A percentile compares a stretch with the other conserved stretches of the same genome.
Conservation (phyloP, 352 stramenopile species). For the Phytophthora capsici region DNA sequence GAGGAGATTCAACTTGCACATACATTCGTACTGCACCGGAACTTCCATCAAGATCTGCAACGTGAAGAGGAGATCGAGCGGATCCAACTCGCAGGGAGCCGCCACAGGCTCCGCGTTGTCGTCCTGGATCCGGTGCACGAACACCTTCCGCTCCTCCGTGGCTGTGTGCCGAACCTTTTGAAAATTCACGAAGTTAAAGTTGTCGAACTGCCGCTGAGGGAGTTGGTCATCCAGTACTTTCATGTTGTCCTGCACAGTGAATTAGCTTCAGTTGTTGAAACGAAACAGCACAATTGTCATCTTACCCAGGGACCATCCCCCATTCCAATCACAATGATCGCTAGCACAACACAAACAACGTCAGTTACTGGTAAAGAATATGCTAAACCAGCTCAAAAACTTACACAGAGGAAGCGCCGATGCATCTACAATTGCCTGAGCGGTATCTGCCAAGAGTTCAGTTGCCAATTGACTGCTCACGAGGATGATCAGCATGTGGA, state of each 20-base stretch:
- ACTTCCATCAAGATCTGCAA: conserved; percentile 55
- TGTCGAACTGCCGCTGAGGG: conserved; percentile 73
- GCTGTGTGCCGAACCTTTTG: conserved; percentile 68
- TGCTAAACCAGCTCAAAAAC: conserved; percentile 6
- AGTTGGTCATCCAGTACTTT: conserved; percentile 76
- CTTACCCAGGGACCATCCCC: conserved; percentile 56
- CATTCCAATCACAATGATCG: conserved; percentile 61
- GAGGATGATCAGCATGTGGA: conserved; percentile 86
- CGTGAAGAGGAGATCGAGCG: conserved; percentile 44
- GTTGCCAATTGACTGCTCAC: conserved; percentile 55
- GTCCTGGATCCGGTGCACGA: conserved; percentile 30
- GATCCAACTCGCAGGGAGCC: conserved; percentile 26
- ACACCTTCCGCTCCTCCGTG: conserved; percentile 34
- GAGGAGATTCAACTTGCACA: conserved; percentile 58
- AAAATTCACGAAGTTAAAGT: conserved; percentile 88
- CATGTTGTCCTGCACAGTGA: conserved; percentile 60
- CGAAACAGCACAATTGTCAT: neutral
- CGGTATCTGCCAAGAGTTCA: conserved; percentile 63
- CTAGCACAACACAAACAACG: conserved; percentile 13
- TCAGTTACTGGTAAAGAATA: neutral
- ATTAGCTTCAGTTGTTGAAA: neutral
- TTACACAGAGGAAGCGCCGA: conserved; percentile 71
- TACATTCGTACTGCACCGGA: conserved; percentile 46
- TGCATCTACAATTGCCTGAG: conserved; percentile 67
- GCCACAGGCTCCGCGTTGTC: conserved; percentile 20